These are phyloP conservation scores for Kazachstania martiniae DNA, from an alignment of 805 yeast species.

Conservation along the genomic window DNA sequence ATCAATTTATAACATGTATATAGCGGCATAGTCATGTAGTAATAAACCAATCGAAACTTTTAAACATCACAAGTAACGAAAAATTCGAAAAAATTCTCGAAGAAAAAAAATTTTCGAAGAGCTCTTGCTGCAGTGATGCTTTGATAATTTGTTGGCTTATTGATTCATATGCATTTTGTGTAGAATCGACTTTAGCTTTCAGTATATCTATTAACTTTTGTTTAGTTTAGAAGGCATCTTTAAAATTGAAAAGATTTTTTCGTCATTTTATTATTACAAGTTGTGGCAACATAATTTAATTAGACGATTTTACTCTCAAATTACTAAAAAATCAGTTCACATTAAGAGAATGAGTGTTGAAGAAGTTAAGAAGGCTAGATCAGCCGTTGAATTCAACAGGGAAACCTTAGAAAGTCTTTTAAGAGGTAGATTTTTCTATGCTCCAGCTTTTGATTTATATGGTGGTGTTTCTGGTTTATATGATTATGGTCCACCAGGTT, in stretches of 20 bases:
- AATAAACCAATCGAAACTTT: too few species aligned
- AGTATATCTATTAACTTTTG: too few species aligned
- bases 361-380: conserved; percentile 23
- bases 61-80: too few species aligned
- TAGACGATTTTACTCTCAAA: conserved; percentile 21
- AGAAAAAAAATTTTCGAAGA: too few species aligned
- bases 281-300: conserved; percentile 7
- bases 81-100: too few species aligned
- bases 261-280: conserved; percentile 1
- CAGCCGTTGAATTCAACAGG: conserved; percentile 49
- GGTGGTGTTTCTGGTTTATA: conserved; percentile 98
- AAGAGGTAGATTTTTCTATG: conserved; percentile 92
- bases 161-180: too few species aligned
- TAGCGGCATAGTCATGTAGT: too few species aligned
- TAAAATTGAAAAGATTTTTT: not conserved
- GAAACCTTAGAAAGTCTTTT: conserved; percentile 83
- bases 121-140: too few species aligned
- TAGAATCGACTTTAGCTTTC: too few species aligned
- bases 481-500: conserved; percentile 99
- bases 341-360: conserved; percentile 25
- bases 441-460: conserved; percentile 94
- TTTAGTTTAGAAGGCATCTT: too few species aligned
- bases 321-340: conserved; percentile 19
- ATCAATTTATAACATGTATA: too few species aligned
- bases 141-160: too few species aligned